Evolutionary conservation across 768 basidiomycete species (phyloP).

Genomic region (Trichaptum fuscoviolaceum): DNA sequence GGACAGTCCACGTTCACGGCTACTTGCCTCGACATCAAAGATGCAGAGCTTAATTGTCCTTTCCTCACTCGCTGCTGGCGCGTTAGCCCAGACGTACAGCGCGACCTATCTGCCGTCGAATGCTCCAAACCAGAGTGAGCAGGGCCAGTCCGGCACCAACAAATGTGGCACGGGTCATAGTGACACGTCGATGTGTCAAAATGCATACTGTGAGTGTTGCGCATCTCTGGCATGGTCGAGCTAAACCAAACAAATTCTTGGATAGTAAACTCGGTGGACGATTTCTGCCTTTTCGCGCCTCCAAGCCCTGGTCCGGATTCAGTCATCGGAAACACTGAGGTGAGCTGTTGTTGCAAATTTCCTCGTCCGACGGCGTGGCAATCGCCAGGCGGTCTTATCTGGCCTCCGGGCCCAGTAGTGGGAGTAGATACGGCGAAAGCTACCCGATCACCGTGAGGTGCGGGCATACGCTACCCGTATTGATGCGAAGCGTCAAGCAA

Average conservation of each 20-base stretch:
- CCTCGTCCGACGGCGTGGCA: neutral
- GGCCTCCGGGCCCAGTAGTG: neutral
- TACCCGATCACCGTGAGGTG: neutral
- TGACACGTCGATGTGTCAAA: conserved; percentile 63
- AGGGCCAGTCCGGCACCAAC: conserved; percentile 61
- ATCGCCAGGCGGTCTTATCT: neutral
- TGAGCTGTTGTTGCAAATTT: conserved; percentile 18
- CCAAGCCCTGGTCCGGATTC: conserved; percentile 13
- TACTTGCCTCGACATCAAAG: neutral
- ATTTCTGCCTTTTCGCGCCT: conserved; percentile 22
- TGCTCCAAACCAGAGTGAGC: conserved; percentile 40
- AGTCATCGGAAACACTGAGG: conserved; percentile 26
- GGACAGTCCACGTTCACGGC: neutral
- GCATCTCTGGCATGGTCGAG: neutral
- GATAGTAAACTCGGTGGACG: conserved; percentile 50
- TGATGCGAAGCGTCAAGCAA: neutral
- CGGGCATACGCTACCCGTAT: neutral
- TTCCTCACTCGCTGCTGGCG: conserved; percentile 1
- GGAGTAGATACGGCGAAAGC: neutral
- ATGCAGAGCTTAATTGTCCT: neutral
- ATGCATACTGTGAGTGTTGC: conserved; percentile 45
- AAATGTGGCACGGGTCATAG: conserved; percentile 54
- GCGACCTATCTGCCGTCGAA: conserved; percentile 10
- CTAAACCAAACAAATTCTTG: neutral
- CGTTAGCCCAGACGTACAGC: conserved; percentile 8